Evolutionary conservation across 768 basidiomycete genomes (phyloP).

Genomic region (Amanita rubescens): DNA sequence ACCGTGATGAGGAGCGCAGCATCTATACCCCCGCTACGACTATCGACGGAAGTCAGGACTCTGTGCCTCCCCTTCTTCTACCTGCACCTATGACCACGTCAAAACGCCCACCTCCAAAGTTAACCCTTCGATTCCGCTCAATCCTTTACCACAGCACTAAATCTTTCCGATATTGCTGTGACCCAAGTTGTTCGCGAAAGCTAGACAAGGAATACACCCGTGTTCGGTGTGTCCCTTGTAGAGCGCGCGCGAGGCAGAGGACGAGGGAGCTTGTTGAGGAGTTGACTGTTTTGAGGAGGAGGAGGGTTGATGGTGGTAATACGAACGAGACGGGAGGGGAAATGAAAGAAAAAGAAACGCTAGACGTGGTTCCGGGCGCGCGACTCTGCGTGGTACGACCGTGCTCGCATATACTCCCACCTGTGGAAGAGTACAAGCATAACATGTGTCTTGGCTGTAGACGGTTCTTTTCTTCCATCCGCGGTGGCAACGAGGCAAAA

Average conservation of each 20-base stretch:
- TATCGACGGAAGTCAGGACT: not conserved
- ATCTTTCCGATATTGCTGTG: not conserved
- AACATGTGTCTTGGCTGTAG: conserved; percentile 24
- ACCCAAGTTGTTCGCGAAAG: not conserved
- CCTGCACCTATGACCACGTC: too few relatives aligned
- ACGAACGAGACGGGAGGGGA: not conserved
- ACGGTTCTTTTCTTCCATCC: not conserved
- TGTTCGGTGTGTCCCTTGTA: not conserved
- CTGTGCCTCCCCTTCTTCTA: not conserved
- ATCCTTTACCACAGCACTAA: too few relatives aligned
- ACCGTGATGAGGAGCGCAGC: not conserved
- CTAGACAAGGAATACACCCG: not conserved
- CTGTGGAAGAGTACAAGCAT: conserved; percentile 29
- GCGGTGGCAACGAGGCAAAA: conserved; percentile 26
- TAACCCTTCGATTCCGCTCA: too few relatives aligned
- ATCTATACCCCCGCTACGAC: too few relatives aligned
- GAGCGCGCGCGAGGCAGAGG: not conserved
- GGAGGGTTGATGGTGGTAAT: not conserved
- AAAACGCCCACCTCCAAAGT: not conserved
- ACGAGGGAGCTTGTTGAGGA: not conserved
- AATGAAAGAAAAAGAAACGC: not conserved
- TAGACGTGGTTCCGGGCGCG: conserved; percentile 16
- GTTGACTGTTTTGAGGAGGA: not conserved
- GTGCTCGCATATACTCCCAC: conserved; percentile 31
- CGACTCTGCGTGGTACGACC: conserved; percentile 27